Evolutionary conservation across 495 filamentous ascomycete genomes (phyloP).

Genomic region (Penicillium simplicissimum): DNA sequence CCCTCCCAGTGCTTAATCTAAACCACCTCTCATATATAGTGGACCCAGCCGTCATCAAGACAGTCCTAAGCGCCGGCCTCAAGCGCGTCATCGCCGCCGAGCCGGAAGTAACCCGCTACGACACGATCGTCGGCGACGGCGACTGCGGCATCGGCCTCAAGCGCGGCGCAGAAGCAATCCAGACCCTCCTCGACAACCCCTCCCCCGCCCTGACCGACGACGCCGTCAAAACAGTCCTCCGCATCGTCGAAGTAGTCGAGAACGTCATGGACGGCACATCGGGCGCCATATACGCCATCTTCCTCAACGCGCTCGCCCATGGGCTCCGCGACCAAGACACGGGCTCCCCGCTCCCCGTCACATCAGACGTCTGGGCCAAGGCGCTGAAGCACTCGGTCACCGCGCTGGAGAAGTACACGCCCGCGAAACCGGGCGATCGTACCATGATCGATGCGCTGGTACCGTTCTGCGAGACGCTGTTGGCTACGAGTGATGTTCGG

Average conservation of each 20-base stretch:
- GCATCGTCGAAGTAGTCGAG: constrained; percentile 83
- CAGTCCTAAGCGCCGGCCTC: constrained; percentile 65
- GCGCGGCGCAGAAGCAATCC: constrained; percentile 84
- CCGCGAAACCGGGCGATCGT: constrained; percentile 83
- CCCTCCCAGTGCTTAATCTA: constrained; percentile 11
- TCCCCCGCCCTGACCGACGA: constrained; percentile 61
- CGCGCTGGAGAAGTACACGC: constrained; percentile 80
- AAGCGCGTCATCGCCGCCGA: constrained; percentile 74
- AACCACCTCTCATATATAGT: constrained; percentile 42
- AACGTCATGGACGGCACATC: constrained; percentile 93
- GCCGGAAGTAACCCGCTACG: constrained; percentile 81
- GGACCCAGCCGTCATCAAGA: constrained; percentile 58
- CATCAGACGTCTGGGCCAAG: constrained; percentile 65
- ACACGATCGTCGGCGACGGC: constrained; percentile 92
- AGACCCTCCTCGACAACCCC: constrained; percentile 59
- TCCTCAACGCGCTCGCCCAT: constrained; percentile 84
- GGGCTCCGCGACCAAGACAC: constrained; percentile 62
- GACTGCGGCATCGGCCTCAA: constrained; percentile 92
- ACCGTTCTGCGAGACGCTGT: constrained; percentile 78
- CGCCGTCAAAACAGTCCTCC: constrained; percentile 66
- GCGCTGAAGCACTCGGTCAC: constrained; percentile 71
- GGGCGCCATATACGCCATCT: constrained; percentile 93
- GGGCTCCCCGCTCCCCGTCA: constrained; percentile 49
- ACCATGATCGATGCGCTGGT: constrained; percentile 89
- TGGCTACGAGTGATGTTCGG: constrained; percentile 60